Evolutionary conservation across 768 basidiomycete genomes (phyloP).

Genomic region (Mycena olivaceomarginata): DNA sequence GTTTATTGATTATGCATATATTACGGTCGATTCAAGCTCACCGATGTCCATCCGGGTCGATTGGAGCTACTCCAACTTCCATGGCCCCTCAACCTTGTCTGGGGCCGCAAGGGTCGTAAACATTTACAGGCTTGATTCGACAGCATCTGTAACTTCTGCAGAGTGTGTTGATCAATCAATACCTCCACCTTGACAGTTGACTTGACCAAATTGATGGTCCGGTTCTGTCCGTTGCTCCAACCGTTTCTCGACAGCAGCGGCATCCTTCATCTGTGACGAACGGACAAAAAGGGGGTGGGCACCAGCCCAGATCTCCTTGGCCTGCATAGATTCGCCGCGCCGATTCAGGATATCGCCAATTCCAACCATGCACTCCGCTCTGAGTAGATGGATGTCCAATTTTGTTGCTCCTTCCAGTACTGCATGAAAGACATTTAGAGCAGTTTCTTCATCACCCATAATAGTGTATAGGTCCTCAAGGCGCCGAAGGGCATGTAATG

Average conservation of each 20-base stretch:
- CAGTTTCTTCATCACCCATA: neutral
- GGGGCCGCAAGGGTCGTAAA: neutral
- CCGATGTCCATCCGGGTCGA: neutral
- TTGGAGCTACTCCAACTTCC: neutral
- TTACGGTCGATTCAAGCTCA: neutral
- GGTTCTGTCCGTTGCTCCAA: neutral
- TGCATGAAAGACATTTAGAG: neutral
- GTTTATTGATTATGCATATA: neutral
- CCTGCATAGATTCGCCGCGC: neutral
- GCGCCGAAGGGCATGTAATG: too few relatives aligned
- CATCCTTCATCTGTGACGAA: neutral
- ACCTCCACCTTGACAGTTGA: neutral
- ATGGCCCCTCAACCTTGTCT: neutral
- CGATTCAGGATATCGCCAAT: neutral
- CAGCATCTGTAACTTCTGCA: neutral
- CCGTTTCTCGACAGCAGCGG: neutral
- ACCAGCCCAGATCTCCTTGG: neutral
- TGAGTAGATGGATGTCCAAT: neutral
- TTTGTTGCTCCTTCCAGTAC: neutral
- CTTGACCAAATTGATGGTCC: neutral
- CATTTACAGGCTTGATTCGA: neutral
- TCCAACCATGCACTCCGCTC: slow-evolving; percentile 10
- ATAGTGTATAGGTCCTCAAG: neutral
- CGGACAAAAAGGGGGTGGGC: neutral
- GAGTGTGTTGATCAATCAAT: neutral